Percentiles rank a stretch among this genome's conserved stretches.
Conservation (phyloP, 441 rosid species). For the Capsella rubella region DNA sequence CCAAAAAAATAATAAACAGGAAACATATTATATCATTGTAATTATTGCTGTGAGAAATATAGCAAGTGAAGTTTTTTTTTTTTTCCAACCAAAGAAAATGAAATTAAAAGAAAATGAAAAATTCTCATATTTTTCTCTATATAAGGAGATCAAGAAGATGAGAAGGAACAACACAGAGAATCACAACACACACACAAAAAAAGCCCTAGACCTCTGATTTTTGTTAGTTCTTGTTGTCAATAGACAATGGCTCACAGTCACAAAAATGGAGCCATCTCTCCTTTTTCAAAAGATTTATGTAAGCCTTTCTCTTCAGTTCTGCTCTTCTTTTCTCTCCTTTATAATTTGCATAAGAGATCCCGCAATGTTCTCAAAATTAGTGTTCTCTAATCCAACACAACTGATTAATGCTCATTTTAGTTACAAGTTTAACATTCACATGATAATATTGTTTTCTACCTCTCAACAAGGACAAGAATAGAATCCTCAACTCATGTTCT, state of each 20-base stretch:
- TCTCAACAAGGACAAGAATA: no score
- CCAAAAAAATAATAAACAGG: not conserved
- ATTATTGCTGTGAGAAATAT: constrained; percentile 19
- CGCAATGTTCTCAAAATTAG: constrained; percentile 4
- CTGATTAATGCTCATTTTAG: not conserved
- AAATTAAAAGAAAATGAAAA: not conserved
- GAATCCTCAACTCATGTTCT: not conserved
- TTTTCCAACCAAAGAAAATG: constrained; percentile 17
- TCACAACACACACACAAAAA: constrained; percentile 12
- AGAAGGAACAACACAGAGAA: constrained; percentile 33
- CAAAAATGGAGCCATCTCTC: constrained; percentile 39
- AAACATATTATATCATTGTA: not conserved
- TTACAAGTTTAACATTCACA: constrained; percentile 25
- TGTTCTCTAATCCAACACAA: not conserved
- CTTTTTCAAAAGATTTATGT: constrained; percentile 37
- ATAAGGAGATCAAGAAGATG: constrained; percentile 36
- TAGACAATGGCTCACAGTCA: constrained; percentile 40
- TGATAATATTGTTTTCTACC: not conserved
- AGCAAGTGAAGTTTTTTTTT: constrained; percentile 18
- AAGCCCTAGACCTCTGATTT: constrained; percentile 18
- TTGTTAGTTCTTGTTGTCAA: constrained; percentile 14
- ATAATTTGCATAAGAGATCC: constrained; percentile 4
- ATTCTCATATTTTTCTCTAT: constrained; percentile 30
- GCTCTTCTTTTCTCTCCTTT: not conserved
- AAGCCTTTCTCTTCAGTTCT: constrained; percentile 22